Evolutionary conservation across 805 yeast genomes (phyloP).

Genomic region (Kazachstania kunashirensis): DNA sequence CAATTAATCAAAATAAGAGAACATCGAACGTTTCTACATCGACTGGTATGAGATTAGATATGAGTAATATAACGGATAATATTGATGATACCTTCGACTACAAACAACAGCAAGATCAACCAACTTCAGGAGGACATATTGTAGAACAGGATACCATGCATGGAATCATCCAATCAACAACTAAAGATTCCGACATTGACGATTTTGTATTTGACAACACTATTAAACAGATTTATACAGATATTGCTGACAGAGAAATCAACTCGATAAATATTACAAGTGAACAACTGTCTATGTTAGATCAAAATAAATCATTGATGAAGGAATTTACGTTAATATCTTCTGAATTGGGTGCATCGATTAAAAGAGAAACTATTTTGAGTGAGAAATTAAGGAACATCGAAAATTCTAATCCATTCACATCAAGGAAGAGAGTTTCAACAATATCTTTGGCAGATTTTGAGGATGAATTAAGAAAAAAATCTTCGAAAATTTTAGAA

Average conservation of each 20-base stretch:
- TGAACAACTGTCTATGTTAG: conserved; percentile 54
- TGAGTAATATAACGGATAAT: background rate
- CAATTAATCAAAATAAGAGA: background rate
- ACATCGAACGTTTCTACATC: conserved; percentile 1
- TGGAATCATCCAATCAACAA: background rate
- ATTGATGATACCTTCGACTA: conserved; percentile 6
- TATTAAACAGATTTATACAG: conserved; percentile 6
- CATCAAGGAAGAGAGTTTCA: background rate
- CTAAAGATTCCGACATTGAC: conserved; percentile 8
- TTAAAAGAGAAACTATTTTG: conserved; percentile 55
- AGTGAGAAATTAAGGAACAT: conserved; percentile 34
- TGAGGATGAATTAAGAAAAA: conserved; percentile 30
- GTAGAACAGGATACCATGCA: background rate
- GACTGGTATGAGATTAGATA: conserved; percentile 1
- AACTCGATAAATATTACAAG: conserved; percentile 36
- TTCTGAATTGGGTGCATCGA: conserved; percentile 61
- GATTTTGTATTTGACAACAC: conserved; percentile 20
- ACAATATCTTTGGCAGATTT: conserved; percentile 15
- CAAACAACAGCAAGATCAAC: background rate
- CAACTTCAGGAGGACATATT: background rate
- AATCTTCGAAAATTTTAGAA: conserved; percentile 38
- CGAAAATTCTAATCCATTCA: background rate
- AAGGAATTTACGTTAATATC: conserved; percentile 61
- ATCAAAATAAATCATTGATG: conserved; percentile 47
- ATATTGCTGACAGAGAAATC: conserved; percentile 3